Conservation (phyloP, 2,329 filamentous ascomycete genomes). For the Fulvia fulva region DNA sequence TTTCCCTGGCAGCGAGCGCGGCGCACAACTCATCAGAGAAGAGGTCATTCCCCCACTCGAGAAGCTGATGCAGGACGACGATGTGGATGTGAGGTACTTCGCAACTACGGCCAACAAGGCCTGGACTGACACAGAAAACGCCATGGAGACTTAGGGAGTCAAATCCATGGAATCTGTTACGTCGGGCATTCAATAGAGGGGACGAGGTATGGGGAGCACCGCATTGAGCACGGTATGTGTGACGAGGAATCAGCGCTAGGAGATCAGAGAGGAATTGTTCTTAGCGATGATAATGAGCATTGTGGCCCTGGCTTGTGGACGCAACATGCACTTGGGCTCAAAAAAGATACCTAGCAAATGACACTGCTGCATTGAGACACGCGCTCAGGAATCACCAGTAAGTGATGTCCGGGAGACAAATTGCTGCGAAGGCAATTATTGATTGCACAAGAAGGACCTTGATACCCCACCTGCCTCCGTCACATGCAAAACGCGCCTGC, state of each 20-base stretch:
- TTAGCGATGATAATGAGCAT: background rate
- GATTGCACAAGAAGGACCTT: background rate
- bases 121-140: constrained; percentile 33
- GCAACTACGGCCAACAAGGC: constrained; percentile 77
- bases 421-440: no score
- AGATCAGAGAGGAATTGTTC: background rate
- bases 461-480: background rate
- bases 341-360: constrained; percentile 12
- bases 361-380: background rate
- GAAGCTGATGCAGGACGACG: constrained; percentile 94
- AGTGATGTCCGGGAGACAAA: no score
- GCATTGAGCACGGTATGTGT: background rate
- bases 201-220: background rate
- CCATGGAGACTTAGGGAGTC: constrained; percentile 34
- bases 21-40: constrained; percentile 32
- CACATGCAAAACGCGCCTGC: background rate
- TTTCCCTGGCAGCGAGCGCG: constrained; percentile 42
- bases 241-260: background rate
- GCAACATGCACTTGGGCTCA: constrained; percentile 2
- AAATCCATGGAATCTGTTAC: background rate
- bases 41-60: constrained; percentile 84
- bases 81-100: constrained; percentile 97
- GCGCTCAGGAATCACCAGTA: background rate
- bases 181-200: constrained; percentile 8
- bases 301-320: background rate